Conservation (phyloP, 2,329 filamentous ascomycete genomes). For the Phialocephala subalpina region DNA sequence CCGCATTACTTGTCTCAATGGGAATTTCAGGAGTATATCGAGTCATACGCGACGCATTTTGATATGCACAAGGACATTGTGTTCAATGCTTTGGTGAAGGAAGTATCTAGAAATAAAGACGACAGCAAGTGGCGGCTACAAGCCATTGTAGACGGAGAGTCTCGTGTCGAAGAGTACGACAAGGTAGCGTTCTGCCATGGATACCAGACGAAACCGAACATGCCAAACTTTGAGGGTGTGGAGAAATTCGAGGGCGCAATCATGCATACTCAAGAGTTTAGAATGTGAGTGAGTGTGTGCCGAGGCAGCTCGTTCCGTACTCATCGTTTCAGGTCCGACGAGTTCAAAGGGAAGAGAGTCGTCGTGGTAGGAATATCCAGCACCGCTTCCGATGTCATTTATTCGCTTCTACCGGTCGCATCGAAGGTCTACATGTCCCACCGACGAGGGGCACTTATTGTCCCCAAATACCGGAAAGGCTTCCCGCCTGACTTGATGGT, state of each 20-base stretch:
- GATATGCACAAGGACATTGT: conserved; percentile 25
- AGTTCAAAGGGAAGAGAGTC: conserved; percentile 52
- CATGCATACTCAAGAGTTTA: conserved; percentile 22
- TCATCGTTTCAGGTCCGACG: conserved; percentile 38
- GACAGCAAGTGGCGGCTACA: conserved; percentile 21
- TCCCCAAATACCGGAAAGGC: conserved; percentile 35
- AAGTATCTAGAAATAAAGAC: conserved; percentile 19
- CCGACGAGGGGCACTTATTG: conserved; percentile 48
- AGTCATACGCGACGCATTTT: conserved; percentile 23
- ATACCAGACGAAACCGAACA: conserved; percentile 15
- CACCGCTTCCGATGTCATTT: conserved; percentile 48
- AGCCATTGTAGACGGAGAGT: conserved; percentile 11
- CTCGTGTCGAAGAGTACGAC: conserved; percentile 18
- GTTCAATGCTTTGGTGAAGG: conserved; percentile 18
- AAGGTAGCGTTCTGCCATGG: conserved; percentile 24
- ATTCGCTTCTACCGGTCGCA: conserved; percentile 46
- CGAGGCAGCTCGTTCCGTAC: not conserved
- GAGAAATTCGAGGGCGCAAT: conserved; percentile 19
- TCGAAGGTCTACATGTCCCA: conserved; percentile 53
- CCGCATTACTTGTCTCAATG: conserved; percentile 22
- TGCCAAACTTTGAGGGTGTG: conserved; percentile 17
- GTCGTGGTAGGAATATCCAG: conserved; percentile 54
- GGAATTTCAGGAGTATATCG: conserved; percentile 23
- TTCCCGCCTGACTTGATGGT: conserved; percentile 28
- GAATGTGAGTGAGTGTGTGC: conserved; percentile 17